Evolutionary conservation across 495 filamentous ascomycete species (phyloP), one percentile per base, ranked within the genome.

Genomic region (Aspergillus cristatus): DNA sequence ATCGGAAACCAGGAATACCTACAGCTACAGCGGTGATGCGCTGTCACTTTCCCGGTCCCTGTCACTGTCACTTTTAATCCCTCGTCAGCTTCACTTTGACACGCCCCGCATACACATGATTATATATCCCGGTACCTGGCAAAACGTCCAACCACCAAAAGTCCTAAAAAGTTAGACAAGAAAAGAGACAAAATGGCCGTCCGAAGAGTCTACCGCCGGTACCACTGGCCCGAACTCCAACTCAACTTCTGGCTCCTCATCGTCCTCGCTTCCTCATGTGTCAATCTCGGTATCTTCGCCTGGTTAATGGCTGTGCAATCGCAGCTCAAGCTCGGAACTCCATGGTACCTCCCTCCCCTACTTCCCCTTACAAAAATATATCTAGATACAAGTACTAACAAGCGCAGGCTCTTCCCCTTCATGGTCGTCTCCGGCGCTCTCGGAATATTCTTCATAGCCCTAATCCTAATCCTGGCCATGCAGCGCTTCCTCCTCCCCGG

Each of bases 211-310:
- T 54, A 54, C 40, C 55, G 34, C 39, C 76, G 74, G 43, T 96
- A 95, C 71, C 81, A 81, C 71, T 99, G 91, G 91, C 93, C 93
- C 2, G 86, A 93, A 50, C 63, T 84, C 39, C 86, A 93, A 57
- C 75, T 99, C 37, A 94, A 94, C 57, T 63, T 96, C 47, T 94
- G 93, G 84, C 80, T 93, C 46, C 70, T 97, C 45, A 71, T 93
- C 47, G 87, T 96, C 66, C 69, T 97, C 1, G 75, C 81, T 1
- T 78, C 82, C 5, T 79, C 81, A 1, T 74, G 81, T 41, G 80
- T 79, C 39, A 83, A 89, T 33, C 73, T 97, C 16, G 93, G 90
- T 8, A 75, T 95, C n/a, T 88, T 87, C 53, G 71, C 81, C 6
- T 79, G 78, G 46, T 94, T 99, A 48, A 82, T 94, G 55, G 55